Conservation (phyloP, 768 basidiomycete genomes). For the Aureoboletus auriporus region DNA sequence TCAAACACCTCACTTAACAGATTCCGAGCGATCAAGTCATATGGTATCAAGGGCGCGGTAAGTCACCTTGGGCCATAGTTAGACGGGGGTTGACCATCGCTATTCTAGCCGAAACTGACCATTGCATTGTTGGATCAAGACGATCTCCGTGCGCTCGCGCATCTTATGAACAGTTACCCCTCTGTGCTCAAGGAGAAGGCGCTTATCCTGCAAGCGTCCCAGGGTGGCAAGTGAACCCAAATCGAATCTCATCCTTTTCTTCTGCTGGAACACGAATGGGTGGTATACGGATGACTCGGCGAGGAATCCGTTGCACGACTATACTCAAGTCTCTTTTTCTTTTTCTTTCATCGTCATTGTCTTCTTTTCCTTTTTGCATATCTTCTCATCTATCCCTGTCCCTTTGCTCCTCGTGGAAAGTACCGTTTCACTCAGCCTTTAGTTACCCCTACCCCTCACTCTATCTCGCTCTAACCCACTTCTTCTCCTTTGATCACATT, state of each 20-base stretch:
- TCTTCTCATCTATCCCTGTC: not conserved
- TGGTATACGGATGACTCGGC: not conserved
- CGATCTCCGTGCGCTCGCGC: slow-evolving; percentile 77
- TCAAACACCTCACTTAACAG: slow-evolving; percentile 25
- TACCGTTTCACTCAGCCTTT: not conserved
- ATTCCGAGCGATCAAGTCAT: slow-evolving; percentile 63
- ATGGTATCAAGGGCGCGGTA: slow-evolving; percentile 79
- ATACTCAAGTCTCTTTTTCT: not conserved
- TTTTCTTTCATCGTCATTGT: not conserved
- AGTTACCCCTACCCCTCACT: not conserved
- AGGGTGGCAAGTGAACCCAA: slow-evolving; percentile 23
- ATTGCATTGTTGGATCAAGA: slow-evolving; percentile 81
- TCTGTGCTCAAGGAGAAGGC: slow-evolving; percentile 78
- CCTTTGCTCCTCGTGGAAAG: not conserved
- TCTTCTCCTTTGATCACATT: not conserved
- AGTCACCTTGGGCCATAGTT: slow-evolving; percentile 22
- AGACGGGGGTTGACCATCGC: slow-evolving; percentile 1
- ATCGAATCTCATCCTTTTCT: not conserved
- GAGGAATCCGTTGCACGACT: not conserved
- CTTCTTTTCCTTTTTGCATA: not conserved
- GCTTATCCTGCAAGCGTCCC: slow-evolving; percentile 26
- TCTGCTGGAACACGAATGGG: slow-evolving; percentile 1
- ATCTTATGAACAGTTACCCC: slow-evolving; percentile 86
- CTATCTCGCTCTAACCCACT: not conserved
- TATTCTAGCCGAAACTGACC: slow-evolving; percentile 71